phyloP scores from a whole-genome alignment of 768 basidiomycete genomes.

The Suillus subalutaceus region DNA sequence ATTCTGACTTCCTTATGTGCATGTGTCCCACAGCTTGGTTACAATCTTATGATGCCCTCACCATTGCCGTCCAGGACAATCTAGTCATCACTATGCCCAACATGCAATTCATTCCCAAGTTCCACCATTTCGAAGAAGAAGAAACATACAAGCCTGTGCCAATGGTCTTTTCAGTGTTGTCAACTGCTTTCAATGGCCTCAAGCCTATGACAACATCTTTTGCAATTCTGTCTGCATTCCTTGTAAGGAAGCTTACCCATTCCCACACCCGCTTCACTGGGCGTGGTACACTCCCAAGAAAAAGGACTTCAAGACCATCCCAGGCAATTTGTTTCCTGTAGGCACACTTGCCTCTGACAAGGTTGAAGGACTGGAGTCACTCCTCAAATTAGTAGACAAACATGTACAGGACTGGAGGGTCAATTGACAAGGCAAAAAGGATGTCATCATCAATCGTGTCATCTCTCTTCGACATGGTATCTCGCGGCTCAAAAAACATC shows the following conservation, averaged over 20 bases:
- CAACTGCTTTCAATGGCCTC: neutral
- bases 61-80: neutral
- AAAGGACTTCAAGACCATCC: neutral
- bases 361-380: neutral
- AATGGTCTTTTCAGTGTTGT: neutral
- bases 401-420: neutral
- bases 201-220: neutral
- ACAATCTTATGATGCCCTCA: no score
- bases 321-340: constrained; percentile 1
- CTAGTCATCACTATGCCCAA: neutral
- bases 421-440: neutral
- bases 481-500: neutral
- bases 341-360: neutral
- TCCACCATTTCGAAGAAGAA: neutral
- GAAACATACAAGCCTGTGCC: neutral
- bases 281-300: constrained; percentile 4
- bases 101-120: neutral
- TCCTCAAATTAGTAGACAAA: neutral
- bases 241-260: neutral
- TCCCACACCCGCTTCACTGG: neutral
- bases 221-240: neutral
- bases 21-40: no score
- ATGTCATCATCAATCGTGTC: neutral
- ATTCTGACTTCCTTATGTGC: no score
- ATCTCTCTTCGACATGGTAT: neutral